Conservation (phyloP, 179 eudicot species). For the Beta macrorhiza region DNA sequence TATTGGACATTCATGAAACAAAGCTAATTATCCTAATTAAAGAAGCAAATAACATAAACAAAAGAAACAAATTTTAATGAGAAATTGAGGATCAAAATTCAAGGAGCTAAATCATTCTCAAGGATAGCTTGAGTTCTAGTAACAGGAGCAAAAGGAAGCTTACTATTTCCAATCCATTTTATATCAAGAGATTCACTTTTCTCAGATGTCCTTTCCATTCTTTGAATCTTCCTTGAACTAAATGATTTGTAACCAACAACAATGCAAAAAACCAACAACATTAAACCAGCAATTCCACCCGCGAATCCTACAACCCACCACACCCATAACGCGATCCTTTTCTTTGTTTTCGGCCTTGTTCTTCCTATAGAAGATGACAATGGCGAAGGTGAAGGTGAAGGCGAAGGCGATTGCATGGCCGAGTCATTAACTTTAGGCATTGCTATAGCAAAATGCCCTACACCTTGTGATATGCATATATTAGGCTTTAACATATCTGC, state of each 20-base stretch:
- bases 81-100: neutral
- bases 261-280: constrained; percentile 26
- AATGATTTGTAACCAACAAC: constrained; percentile 28
- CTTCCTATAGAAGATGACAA: neutral
- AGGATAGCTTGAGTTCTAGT: constrained; percentile 68
- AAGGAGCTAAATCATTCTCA: constrained; percentile 58
- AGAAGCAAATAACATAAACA: neutral
- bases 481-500: constrained; percentile 39
- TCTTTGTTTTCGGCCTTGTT: constrained; percentile 13
- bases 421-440: constrained; percentile 25
- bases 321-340: constrained; percentile 34
- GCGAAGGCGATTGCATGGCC: neutral
- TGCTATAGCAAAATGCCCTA: constrained; percentile 63
- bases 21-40: neutral
- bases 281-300: constrained; percentile 42
- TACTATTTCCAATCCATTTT: constrained; percentile 61
- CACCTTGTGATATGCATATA: constrained; percentile 36
- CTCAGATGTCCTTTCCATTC: constrained; percentile 58
- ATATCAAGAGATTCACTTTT: constrained; percentile 52
- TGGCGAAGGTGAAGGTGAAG: neutral
- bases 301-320: constrained; percentile 61
- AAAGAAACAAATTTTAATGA: neutral
- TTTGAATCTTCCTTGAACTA: constrained; percentile 27
- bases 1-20: constrained; percentile 15
- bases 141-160: constrained; percentile 66